A percentile compares a stretch with the other conserved stretches of the same genome.
Conservation (phyloP, 83 land plant species). For the Thuja plicata region DNA sequence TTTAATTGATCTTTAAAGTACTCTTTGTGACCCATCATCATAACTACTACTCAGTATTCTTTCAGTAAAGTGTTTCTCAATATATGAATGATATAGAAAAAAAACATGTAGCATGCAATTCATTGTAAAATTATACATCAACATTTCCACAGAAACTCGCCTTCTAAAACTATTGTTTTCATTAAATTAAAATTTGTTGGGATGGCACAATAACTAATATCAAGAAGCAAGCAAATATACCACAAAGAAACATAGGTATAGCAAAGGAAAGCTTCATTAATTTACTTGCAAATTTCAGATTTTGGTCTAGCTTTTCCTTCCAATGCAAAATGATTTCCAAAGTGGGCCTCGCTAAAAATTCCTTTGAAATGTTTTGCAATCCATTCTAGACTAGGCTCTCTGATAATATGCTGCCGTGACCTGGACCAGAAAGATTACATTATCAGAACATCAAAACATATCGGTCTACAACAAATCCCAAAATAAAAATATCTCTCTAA, state of each 20-base stretch:
- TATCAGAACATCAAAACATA: not conserved
- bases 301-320: conserved; percentile 80
- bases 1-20: not conserved
- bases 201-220: not conserved
- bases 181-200: not conserved
- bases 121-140: not conserved
- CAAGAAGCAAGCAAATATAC: not conserved
- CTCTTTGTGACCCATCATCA: not conserved
- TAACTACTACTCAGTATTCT: not conserved
- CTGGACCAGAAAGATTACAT: conserved; percentile 24
- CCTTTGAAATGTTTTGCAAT: conserved; percentile 76
- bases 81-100: not conserved
- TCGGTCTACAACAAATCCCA: not conserved
- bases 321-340: conserved; percentile 94
- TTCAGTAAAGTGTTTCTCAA: not conserved
- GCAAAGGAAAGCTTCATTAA: not conserved
- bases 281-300: conserved; percentile 92
- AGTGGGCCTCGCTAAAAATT: conserved; percentile 78
- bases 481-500: not conserved
- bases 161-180: not conserved
- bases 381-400: conserved; percentile 86
- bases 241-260: not conserved
- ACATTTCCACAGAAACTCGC: not conserved
- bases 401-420: conserved; percentile 87
- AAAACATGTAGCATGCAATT: not conserved